Conservation (phyloP, 805 yeast genomes). For the Kregervanrija fluxuum region DNA sequence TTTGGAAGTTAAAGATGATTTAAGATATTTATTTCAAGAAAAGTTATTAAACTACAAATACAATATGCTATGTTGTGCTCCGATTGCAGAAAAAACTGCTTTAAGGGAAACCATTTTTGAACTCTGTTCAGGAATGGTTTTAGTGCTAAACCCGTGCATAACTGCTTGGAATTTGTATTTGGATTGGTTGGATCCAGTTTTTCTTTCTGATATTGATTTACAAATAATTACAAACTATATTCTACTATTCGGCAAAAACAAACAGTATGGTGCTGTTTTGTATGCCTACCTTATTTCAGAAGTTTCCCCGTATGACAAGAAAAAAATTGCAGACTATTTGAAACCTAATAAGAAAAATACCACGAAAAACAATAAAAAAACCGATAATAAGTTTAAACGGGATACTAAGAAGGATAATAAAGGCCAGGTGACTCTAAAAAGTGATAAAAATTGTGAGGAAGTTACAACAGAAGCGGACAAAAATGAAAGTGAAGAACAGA, state of each 20-base stretch:
- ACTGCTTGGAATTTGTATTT: slow-evolving; percentile 68
- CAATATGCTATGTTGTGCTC: slow-evolving; percentile 45
- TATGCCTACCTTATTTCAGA: slow-evolving; percentile 62
- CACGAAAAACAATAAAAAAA: slow-evolving; percentile 12
- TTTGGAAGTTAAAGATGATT: slow-evolving; percentile 47
- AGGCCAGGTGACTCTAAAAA: slow-evolving; percentile 7
- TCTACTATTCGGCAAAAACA: slow-evolving; percentile 41
- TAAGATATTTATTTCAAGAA: slow-evolving; percentile 54
- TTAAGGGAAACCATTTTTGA: slow-evolving; percentile 39
- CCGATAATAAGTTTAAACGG: slow-evolving; percentile 11
- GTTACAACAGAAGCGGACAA: slow-evolving; percentile 6
- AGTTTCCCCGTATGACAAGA: slow-evolving; percentile 50
- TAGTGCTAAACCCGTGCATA: slow-evolving; percentile 52
- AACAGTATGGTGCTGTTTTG: slow-evolving; percentile 52
- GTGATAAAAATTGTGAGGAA: slow-evolving; percentile 19
- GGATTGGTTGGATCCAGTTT: slow-evolving; percentile 59
- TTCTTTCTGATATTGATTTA: slow-evolving; percentile 42
- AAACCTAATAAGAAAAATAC: slow-evolving; percentile 9
- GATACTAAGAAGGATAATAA: slow-evolving; percentile 5
- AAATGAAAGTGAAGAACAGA: slow-evolving; percentile 1
- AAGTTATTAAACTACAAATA: slow-evolving; percentile 50
- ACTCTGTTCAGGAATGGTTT: slow-evolving; percentile 64
- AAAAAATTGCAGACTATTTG: slow-evolving; percentile 19
- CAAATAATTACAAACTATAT: slow-evolving; percentile 44
- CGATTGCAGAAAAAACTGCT: slow-evolving; percentile 33